These are phyloP conservation scores for Lepidium aucheri DNA, from an alignment of 345 rosid species.

Conservation along the genomic window DNA sequence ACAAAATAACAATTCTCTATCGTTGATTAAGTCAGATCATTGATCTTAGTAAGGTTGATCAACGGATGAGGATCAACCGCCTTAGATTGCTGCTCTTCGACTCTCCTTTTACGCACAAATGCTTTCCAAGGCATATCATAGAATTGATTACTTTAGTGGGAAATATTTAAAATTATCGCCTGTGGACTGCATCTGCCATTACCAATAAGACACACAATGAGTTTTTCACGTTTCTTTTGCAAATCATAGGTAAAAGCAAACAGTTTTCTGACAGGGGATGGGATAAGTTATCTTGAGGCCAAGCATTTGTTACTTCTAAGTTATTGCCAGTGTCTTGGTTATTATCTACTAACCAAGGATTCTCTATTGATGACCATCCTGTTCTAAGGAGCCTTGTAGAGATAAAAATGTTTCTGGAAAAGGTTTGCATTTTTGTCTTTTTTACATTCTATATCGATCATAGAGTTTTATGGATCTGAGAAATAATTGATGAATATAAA, in stretches of 20 bases:
- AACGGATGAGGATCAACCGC: too few relatives aligned
- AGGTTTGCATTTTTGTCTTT: conserved; percentile 40
- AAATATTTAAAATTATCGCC: not conserved
- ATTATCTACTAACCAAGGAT: conserved; percentile 70
- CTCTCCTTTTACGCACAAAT: too few relatives aligned
- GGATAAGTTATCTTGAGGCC: conserved; percentile 85
- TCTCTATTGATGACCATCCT: conserved; percentile 69
- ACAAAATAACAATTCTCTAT: too few relatives aligned
- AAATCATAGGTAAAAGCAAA: conserved; percentile 58
- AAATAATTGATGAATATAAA: conserved; percentile 20
- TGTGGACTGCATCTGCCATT: not conserved
- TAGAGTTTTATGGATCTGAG: not conserved
- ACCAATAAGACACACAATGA: not conserved
- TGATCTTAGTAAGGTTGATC: too few relatives aligned
- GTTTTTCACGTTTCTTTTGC: not conserved
- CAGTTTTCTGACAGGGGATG: conserved; percentile 62
- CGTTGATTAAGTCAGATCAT: too few relatives aligned
- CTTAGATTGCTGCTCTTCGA: too few relatives aligned
- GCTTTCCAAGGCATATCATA: too few relatives aligned
- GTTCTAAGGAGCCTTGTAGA: conserved; percentile 78
- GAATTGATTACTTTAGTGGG: not conserved
- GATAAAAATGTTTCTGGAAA: conserved; percentile 77
- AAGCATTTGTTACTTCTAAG: conserved; percentile 72
- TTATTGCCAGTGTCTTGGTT: conserved; percentile 80
- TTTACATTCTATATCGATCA: too few relatives aligned